Evolutionary conservation across 2,329 filamentous ascomycete species (phyloP).

Genomic region (Penicillium sumatraense): DNA sequence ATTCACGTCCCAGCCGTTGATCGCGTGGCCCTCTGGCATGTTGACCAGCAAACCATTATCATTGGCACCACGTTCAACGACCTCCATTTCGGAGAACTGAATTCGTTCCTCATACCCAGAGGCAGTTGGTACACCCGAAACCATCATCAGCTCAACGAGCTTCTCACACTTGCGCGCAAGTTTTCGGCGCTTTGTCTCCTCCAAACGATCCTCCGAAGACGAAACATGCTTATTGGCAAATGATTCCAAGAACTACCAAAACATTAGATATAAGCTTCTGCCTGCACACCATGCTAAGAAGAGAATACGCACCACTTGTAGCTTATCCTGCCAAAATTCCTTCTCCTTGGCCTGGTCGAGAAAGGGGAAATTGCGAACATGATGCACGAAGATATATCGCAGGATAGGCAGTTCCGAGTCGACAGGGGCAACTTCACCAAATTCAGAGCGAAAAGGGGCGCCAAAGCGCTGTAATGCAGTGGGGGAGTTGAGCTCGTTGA

Average conservation of each 20-base stretch:
- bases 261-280: background rate
- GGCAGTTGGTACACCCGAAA: conserved; percentile 91
- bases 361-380: conserved; percentile 97
- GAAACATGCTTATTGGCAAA: conserved; percentile 98
- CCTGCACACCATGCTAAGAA: background rate
- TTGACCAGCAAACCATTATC: conserved; percentile 87
- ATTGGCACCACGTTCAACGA: conserved; percentile 90
- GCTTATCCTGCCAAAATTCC: conserved; percentile 99
- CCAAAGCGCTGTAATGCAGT: conserved; percentile 95
- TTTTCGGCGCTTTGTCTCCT: conserved; percentile 94
- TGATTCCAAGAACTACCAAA: conserved; percentile 82
- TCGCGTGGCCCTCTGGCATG: conserved; percentile 84
- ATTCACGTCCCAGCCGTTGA: conserved; percentile 97
- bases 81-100: conserved; percentile 93
- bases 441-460: conserved; percentile 89
- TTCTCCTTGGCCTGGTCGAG: conserved; percentile 96
- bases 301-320: conserved; percentile 77
- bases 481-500: conserved; percentile 89
- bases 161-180: conserved; percentile 92
- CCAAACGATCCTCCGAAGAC: conserved; percentile 90
- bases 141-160: conserved; percentile 98
- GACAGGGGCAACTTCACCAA: conserved; percentile 87
- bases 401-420: conserved; percentile 93
- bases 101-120: conserved; percentile 98
- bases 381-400: conserved; percentile 95